Conservation (phyloP, 331 rosid genomes). For the Stylosanthes scabra region DNA sequence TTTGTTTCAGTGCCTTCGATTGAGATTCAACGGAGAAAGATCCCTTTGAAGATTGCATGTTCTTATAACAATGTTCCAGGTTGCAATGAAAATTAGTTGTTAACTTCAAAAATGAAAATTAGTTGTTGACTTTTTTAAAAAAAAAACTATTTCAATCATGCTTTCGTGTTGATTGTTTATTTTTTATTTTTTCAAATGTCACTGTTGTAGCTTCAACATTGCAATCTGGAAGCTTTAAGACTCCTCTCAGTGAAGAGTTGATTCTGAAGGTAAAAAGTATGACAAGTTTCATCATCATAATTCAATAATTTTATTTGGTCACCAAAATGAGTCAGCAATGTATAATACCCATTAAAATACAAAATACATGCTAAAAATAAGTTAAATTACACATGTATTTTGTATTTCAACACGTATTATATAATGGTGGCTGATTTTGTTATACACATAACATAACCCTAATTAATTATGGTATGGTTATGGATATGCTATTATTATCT, state of each 20-base stretch:
- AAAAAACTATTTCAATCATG: neutral
- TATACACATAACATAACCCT: too few relatives aligned
- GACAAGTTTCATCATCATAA: conserved; percentile 12
- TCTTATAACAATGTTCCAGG: conserved; percentile 66
- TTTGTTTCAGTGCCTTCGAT: conserved; percentile 45
- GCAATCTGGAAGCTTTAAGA: conserved; percentile 61
- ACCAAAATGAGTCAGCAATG: too few relatives aligned
- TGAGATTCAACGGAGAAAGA: conserved; percentile 30
- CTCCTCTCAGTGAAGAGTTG: conserved; percentile 54
- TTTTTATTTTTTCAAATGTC: conserved; percentile 34
- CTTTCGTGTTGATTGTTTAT: neutral
- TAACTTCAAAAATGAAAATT: too few relatives aligned
- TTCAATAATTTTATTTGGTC: too few relatives aligned
- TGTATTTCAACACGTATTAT: too few relatives aligned
- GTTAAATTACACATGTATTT: too few relatives aligned
- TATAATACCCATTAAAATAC: too few relatives aligned
- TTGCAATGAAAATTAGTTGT: conserved; percentile 13
- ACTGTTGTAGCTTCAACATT: conserved; percentile 52
- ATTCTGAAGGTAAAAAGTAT: conserved; percentile 34
- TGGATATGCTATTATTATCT: conserved; percentile 41
- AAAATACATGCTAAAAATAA: too few relatives aligned
- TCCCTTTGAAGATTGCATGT: conserved; percentile 56
- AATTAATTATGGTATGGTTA: neutral
- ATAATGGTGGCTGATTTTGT: too few relatives aligned
- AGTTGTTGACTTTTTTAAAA: neutral